Evolutionary conservation across 2,329 filamentous ascomycete species (phyloP).

Genomic region (Knufia petricola): DNA sequence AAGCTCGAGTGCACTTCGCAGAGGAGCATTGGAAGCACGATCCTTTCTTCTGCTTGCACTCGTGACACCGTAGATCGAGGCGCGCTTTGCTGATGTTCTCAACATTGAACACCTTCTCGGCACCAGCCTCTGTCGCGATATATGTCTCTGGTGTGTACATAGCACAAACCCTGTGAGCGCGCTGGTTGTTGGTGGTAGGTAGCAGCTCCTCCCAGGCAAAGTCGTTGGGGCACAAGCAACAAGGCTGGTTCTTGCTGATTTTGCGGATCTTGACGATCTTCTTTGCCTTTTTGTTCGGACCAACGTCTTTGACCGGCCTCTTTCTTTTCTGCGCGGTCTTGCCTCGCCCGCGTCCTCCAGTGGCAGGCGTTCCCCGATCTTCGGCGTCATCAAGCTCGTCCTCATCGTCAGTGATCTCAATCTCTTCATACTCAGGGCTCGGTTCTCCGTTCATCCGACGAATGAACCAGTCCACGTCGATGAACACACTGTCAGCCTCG

Average conservation of each 20-base stretch:
- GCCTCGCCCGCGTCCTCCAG: slow-evolving; percentile 59
- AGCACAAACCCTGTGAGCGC: slow-evolving; percentile 81
- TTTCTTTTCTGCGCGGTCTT: slow-evolving; percentile 58
- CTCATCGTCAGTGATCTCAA: slow-evolving; percentile 51
- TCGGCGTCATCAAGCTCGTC: slow-evolving; percentile 53
- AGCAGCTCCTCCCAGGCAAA: slow-evolving; percentile 73
- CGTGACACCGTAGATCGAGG: slow-evolving; percentile 85
- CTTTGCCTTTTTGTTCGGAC: slow-evolving; percentile 48
- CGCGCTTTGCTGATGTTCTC: slow-evolving; percentile 77
- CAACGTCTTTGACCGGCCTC: slow-evolving; percentile 34
- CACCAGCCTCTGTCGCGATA: slow-evolving; percentile 60
- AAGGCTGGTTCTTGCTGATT: slow-evolving; percentile 50
- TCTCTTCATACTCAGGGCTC: slow-evolving; percentile 42
- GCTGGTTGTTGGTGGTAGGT: slow-evolving; percentile 74
- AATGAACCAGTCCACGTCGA: slow-evolving; percentile 92
- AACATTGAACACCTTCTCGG: slow-evolving; percentile 68
- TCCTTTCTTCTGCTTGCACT: slow-evolving; percentile 88
- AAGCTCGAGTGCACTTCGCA: slow-evolving; percentile 86
- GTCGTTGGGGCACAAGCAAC: slow-evolving; percentile 86
- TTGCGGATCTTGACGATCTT: slow-evolving; percentile 71
- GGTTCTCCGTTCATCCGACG: slow-evolving; percentile 81
- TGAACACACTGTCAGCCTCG: slow-evolving; percentile 95
- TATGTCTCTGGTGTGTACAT: slow-evolving; percentile 87
- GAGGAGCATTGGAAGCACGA: slow-evolving; percentile 94
- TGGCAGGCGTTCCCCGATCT: slow-evolving; percentile 68